phyloP scores from a whole-genome alignment of 2,329 filamentous ascomycete genomes.

The Ophiostoma sp. region DNA sequence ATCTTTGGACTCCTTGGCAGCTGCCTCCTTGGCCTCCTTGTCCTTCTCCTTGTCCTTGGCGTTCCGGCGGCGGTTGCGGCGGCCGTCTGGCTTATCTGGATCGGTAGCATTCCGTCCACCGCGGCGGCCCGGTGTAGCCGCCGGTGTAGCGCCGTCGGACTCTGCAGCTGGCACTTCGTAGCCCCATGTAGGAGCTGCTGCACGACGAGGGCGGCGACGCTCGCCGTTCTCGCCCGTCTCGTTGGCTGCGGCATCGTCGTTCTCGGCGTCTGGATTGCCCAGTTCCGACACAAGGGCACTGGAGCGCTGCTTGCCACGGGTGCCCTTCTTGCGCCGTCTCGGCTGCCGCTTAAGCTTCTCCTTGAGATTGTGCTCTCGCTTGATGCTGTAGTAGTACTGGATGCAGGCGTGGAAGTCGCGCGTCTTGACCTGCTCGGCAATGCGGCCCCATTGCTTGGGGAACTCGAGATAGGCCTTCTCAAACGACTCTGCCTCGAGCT shows the following conservation, averaged over 20 bases:
- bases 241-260: slow-evolving; percentile 43
- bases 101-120: slow-evolving; percentile 33
- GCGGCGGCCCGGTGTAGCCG: slow-evolving; percentile 53
- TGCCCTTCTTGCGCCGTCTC: slow-evolving; percentile 52
- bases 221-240: slow-evolving; percentile 57
- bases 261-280: slow-evolving; percentile 54
- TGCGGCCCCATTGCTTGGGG: slow-evolving; percentile 77
- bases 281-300: slow-evolving; percentile 63
- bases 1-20: slow-evolving; percentile 22
- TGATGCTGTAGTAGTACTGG: slow-evolving; percentile 80
- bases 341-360: slow-evolving; percentile 65
- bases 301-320: slow-evolving; percentile 54
- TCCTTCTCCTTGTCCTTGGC: slow-evolving; percentile 39
- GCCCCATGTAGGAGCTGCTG: slow-evolving; percentile 66
- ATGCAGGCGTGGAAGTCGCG: slow-evolving; percentile 76
- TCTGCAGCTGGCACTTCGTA: slow-evolving; percentile 51
- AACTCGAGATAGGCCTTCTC: slow-evolving; percentile 69
- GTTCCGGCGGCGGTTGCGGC: slow-evolving; percentile 39
- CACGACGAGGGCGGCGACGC: slow-evolving; percentile 55
- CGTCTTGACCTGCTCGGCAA: slow-evolving; percentile 61
- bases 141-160: slow-evolving; percentile 54
- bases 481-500: slow-evolving; percentile 64
- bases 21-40: slow-evolving; percentile 31
- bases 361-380: slow-evolving; percentile 68
- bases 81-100: slow-evolving; percentile 26